Percentiles rank a stretch among this genome's conserved stretches.
Evolutionary conservation across 179 eudicot genomes (phyloP).

Genomic region (Beta corolliflora): DNA sequence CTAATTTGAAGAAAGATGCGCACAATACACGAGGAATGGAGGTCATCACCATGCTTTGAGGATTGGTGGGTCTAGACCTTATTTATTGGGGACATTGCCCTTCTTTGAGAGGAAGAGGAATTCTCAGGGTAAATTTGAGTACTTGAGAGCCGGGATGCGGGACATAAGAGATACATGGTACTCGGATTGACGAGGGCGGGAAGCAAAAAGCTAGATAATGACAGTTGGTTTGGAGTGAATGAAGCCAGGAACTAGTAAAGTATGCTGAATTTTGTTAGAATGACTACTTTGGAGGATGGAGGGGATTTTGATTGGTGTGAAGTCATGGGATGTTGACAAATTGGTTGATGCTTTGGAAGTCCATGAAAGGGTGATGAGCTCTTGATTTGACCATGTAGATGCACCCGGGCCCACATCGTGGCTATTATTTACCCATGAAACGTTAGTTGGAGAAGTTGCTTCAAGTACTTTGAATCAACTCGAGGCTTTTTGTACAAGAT

Average conservation of each 20-base stretch:
- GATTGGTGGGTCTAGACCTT: neutral
- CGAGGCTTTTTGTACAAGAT: neutral
- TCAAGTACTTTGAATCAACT: neutral
- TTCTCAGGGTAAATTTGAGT: neutral
- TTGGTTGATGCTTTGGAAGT: neutral
- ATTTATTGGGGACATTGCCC: neutral
- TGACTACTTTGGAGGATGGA: neutral
- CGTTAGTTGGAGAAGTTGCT: constrained; percentile 11
- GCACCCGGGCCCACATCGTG: neutral
- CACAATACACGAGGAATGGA: neutral
- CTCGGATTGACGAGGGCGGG: neutral
- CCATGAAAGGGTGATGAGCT: constrained; percentile 6
- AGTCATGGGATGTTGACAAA: neutral
- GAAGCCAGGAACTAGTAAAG: neutral
- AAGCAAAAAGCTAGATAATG: constrained; percentile 13
- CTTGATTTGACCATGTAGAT: neutral
- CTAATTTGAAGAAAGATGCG: no score
- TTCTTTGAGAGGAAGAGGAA: neutral
- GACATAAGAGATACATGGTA: neutral
- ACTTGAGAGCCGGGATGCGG: neutral
- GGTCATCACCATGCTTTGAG: neutral
- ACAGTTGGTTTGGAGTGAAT: neutral
- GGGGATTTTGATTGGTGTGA: neutral
- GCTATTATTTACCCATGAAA: constrained; percentile 10
- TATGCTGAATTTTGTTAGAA: neutral